Evolutionary conservation across 208 protist genomes (phyloP), one percentile per base, ranked within the genome.

Genomic region (Phytomonas francai): DNA sequence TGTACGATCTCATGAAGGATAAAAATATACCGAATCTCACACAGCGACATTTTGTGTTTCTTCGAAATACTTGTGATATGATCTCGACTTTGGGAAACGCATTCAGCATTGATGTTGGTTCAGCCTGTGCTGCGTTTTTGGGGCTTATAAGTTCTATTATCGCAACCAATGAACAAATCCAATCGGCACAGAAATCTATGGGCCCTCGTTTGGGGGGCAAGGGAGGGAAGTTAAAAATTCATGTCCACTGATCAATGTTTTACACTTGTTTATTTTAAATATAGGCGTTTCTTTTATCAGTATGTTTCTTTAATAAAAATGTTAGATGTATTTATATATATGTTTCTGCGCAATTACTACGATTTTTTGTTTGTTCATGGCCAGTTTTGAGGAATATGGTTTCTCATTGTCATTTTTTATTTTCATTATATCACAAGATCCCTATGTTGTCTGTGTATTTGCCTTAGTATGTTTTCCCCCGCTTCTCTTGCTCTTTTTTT

Each of bases 31-130:
- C 68, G 1, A 78, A 83, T 54, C 70, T 68, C 45, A 73, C 63
- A 25, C 75, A 77, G 33, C 72, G 76, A 16, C 80, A 45, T 33
- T 71, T 93, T 12, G 67, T 78, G 25, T 62, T 93, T 45, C 78
- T 80, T 7, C 84, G 87, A 60, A 89, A 90, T 65, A 39, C 77
- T 16, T 93, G 80, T 63, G 89, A 93, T 49, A 81, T 93, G 76
- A 58, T 93, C 4, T 87, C 85, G 0, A 72, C 80, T 63, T 63
- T 87, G 25, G 79, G 83, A 66, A 87, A 87, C 62, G 80, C 80
- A 28, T 79, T 54, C 57, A 59, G 42, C 42, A 54, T 80, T 33
- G 74, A 87, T 61, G 71, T 87, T 29, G 86, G 83, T 27, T 78
- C 70, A 0, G 28, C 67, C 62, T 84, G 69, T 51, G 71, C 63